These are phyloP conservation scores for Polychaeton citri DNA, from an alignment of 2,329 filamentous ascomycete genomes.

Conservation along the genomic window DNA sequence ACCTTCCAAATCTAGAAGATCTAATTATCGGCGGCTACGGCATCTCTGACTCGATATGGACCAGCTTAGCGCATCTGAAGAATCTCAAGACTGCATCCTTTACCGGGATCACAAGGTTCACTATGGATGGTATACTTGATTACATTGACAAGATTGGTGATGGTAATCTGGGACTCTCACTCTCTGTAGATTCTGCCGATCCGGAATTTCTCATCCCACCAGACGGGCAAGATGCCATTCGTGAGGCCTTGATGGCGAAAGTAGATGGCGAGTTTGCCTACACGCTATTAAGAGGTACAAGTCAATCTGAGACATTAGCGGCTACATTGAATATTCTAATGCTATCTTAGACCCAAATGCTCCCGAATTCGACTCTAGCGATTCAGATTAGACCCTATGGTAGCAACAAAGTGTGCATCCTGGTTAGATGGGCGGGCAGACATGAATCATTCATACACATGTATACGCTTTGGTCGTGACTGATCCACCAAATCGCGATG, in stretches of 20 bases:
- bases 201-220: slow-evolving; percentile 26
- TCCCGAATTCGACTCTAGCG: slow-evolving; percentile 26
- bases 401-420: too few species aligned
- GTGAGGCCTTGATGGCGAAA: slow-evolving; percentile 24
- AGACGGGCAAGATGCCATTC: slow-evolving; percentile 25
- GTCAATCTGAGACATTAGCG: neutral
- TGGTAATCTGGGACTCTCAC: slow-evolving; percentile 28
- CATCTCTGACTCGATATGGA: slow-evolving; percentile 36
- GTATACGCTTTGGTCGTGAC: too few species aligned
- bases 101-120: slow-evolving; percentile 43
- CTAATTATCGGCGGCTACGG: slow-evolving; percentile 44
- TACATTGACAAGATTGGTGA: slow-evolving; percentile 29
- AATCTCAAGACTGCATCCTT: slow-evolving; percentile 41
- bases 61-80: slow-evolving; percentile 30
- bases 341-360: slow-evolving; percentile 28
- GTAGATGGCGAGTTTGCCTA: slow-evolving; percentile 33
- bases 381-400: neutral
- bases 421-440: too few species aligned
- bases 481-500: too few species aligned
- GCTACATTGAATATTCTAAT: slow-evolving; percentile 1
- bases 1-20: slow-evolving; percentile 39
- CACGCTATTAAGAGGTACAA: slow-evolving; percentile 28
- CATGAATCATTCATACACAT: too few species aligned
- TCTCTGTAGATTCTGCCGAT: slow-evolving; percentile 33
- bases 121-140: slow-evolving; percentile 34